Percentiles rank a stretch among this genome's conserved stretches.
Conservation (phyloP, 116 monocot species). For the Papilionanthe hybrid region DNA sequence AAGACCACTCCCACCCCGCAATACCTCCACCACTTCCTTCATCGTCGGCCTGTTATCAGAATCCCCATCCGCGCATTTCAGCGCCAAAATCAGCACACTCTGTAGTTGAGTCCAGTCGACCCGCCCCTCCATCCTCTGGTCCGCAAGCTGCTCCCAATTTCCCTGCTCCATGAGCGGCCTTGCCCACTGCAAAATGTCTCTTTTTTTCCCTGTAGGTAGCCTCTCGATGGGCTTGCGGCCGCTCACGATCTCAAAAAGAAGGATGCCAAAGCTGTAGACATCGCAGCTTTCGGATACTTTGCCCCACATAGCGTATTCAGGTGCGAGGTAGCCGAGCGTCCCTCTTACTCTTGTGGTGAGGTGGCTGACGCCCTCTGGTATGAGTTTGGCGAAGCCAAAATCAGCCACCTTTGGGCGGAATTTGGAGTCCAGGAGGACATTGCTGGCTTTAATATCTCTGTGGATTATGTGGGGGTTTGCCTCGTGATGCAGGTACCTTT, state of each 20-base stretch:
- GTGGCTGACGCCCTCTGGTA: conserved; percentile 11
- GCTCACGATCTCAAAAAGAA: conserved; percentile 21
- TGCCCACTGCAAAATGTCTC: conserved; percentile 33
- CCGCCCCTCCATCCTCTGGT: conserved; percentile 12
- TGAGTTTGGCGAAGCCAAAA: conserved; percentile 16
- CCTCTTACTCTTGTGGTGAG: conserved; percentile 19
- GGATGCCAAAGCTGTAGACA: conserved; percentile 45
- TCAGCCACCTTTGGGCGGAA: conserved; percentile 14
- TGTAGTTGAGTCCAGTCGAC: conserved; percentile 6
- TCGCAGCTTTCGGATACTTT: conserved; percentile 15
- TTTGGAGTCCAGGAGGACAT: conserved; percentile 13
- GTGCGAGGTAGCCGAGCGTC: conserved; percentile 15
- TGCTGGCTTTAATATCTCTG: conserved; percentile 19
- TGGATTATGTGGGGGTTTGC: conserved; percentile 16
- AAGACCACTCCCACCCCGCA: not conserved
- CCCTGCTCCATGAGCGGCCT: conserved; percentile 16
- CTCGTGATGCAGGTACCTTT: conserved; percentile 8
- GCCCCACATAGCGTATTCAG: conserved; percentile 17
- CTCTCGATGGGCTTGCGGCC: conserved; percentile 10
- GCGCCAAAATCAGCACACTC: conserved; percentile 9
- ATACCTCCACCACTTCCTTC: conserved; percentile 19
- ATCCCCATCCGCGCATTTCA: conserved; percentile 11
- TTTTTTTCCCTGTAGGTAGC: conserved; percentile 14
- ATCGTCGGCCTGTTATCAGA: conserved; percentile 16
- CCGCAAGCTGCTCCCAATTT: conserved; percentile 19